A percentile compares a stretch with the other conserved stretches of the same genome.
Evolutionary conservation across 1,284 basidiomycete species (phyloP).

Genomic region (Apiotrichum mycotoxinovorans): DNA sequence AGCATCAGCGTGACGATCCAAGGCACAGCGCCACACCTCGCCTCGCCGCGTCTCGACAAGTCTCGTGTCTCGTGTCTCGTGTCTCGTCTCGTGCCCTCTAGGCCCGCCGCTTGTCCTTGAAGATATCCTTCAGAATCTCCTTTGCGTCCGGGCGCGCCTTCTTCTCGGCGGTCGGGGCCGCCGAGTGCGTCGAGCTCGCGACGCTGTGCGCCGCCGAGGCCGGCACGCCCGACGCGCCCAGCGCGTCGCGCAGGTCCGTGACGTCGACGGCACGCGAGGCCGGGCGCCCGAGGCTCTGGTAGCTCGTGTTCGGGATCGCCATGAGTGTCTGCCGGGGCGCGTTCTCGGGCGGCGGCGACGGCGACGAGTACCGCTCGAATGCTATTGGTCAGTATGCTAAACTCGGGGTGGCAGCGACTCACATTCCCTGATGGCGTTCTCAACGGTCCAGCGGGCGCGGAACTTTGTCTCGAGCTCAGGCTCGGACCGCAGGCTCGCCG

Average conservation of each 20-base stretch:
- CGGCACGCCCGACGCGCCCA: constrained; percentile 38
- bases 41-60: too few species aligned
- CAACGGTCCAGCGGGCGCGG: constrained; percentile 64
- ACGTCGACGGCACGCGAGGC: constrained; percentile 65
- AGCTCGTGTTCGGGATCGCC: constrained; percentile 80
- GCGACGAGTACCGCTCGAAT: constrained; percentile 10
- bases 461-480: constrained; percentile 58
- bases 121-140: constrained; percentile 49
- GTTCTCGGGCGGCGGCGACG: constrained; percentile 1
- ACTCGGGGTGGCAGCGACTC: constrained; percentile 38
- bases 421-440: constrained; percentile 72
- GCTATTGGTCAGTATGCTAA: neutral
- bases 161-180: neutral
- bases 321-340: constrained; percentile 54
- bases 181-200: neutral
- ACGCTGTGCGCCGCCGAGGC: constrained; percentile 3
- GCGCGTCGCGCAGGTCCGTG: constrained; percentile 74
- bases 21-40: too few species aligned
- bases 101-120: constrained; percentile 39
- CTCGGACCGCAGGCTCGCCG: constrained; percentile 62
- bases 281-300: constrained; percentile 71
- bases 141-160: constrained; percentile 19
- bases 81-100: too few species aligned
- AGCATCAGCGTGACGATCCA: too few species aligned
- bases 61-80: too few species aligned